Evolutionary conservation across 306 rosid genomes (phyloP).

Genomic region (Quercus wislizeni): DNA sequence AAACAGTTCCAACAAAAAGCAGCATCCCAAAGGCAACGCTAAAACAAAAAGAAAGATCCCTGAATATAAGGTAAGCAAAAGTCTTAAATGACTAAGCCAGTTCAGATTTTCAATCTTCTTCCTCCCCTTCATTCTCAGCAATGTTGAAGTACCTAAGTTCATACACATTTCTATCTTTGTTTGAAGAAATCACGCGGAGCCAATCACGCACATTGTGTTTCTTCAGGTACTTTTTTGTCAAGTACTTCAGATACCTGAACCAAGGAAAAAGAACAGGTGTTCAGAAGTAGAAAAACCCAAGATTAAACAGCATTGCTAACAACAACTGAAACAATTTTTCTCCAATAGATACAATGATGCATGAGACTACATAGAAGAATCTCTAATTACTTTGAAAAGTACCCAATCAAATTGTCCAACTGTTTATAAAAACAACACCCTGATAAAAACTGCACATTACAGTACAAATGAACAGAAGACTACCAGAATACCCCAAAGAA

Average conservation of each 20-base stretch:
- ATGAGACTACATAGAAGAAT: background rate
- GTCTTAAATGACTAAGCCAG: background rate
- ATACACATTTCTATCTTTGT: conserved; percentile 57
- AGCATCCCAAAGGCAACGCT: background rate
- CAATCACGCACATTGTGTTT: conserved; percentile 63
- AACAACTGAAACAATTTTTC: background rate
- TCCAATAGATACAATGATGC: too few species aligned
- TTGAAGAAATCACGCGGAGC: conserved; percentile 59
- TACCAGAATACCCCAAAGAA: background rate
- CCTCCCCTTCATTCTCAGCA: conserved; percentile 62
- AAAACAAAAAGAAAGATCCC: background rate
- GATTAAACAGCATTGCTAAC: background rate
- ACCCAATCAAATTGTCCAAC: background rate
- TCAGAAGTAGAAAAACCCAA: background rate
- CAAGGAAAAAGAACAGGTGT: background rate
- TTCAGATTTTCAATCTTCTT: conserved; percentile 36
- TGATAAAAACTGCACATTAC: background rate
- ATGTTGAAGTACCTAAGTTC: conserved; percentile 67
- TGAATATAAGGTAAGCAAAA: background rate
- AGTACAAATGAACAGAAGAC: background rate
- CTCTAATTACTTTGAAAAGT: background rate
- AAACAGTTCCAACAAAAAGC: background rate
- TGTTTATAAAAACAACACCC: background rate
- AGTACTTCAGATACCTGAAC: conserved; percentile 54
- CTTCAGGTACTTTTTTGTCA: conserved; percentile 58